Percentiles rank a stretch among this genome's conserved stretches.
Evolutionary conservation across 768 basidiomycete genomes (phyloP).

Genomic region (Termitomyces sp.): DNA sequence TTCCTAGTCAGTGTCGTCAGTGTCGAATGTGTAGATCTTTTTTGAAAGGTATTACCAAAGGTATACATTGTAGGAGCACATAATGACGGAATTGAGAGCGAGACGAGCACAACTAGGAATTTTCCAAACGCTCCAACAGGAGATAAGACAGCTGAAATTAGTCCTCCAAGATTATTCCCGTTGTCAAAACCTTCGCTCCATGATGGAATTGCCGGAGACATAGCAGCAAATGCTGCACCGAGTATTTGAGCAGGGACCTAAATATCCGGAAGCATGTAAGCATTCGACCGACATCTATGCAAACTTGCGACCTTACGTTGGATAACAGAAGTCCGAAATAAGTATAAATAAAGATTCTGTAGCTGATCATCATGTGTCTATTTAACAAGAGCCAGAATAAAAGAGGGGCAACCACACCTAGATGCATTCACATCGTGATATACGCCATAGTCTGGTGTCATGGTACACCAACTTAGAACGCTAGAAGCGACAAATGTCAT

Average conservation of each 20-base stretch:
- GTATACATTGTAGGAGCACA: constrained; percentile 78
- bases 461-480: constrained; percentile 35
- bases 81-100: constrained; percentile 69
- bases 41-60: constrained; percentile 32
- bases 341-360: constrained; percentile 54
- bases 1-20: constrained; percentile 21
- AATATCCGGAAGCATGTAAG: constrained; percentile 17
- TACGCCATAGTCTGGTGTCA: constrained; percentile 39
- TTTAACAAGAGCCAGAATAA: neutral
- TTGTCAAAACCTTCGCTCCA: constrained; percentile 51
- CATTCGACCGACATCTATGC: neutral
- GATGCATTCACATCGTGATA: constrained; percentile 30
- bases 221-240: constrained; percentile 62
- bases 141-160: constrained; percentile 54
- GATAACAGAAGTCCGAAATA: constrained; percentile 62
- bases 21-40: neutral
- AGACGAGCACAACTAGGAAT: constrained; percentile 64
- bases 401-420: constrained; percentile 15
- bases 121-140: constrained; percentile 65
- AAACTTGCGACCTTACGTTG: constrained; percentile 37
- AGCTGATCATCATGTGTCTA: constrained; percentile 23
- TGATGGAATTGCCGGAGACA: constrained; percentile 45
- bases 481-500: constrained; percentile 31
- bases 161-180: constrained; percentile 55
- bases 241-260: constrained; percentile 43